Conservation (phyloP, 306 rosid genomes). For the Inga laurina region DNA sequence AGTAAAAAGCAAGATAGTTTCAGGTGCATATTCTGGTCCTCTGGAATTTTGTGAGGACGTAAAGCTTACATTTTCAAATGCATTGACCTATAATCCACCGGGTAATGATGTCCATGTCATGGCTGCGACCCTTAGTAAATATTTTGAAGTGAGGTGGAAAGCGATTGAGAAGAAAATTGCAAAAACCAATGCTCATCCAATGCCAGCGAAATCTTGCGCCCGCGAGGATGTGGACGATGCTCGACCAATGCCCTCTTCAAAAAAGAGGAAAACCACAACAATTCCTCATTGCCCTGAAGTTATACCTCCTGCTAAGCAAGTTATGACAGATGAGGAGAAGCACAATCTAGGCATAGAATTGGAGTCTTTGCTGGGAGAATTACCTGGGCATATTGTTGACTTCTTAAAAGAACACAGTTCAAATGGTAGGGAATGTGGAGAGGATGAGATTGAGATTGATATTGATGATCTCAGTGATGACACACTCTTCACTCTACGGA, state of each 20-base stretch:
- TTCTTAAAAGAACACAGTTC: constrained; percentile 75
- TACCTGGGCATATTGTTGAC: constrained; percentile 68
- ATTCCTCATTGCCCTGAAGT: constrained; percentile 51
- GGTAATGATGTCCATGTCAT: constrained; percentile 65
- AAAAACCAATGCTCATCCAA: constrained; percentile 41
- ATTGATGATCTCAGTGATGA: constrained; percentile 80
- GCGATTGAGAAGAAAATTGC: constrained; percentile 70
- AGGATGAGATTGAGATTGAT: constrained; percentile 84
- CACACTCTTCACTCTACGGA: constrained; percentile 60
- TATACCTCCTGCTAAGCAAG: constrained; percentile 50
- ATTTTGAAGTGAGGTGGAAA: constrained; percentile 81
- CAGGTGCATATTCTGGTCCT: constrained; percentile 57
- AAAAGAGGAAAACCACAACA: constrained; percentile 62
- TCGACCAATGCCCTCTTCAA: constrained; percentile 52
- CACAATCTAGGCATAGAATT: constrained; percentile 59
- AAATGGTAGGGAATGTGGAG: constrained; percentile 65
- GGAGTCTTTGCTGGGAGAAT: constrained; percentile 71
- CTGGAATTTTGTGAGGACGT: constrained; percentile 59
- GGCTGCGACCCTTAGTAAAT: constrained; percentile 72
- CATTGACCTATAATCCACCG: constrained; percentile 84
- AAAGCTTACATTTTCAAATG: constrained; percentile 74
- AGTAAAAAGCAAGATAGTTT: constrained; percentile 54
- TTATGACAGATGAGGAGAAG: constrained; percentile 70
- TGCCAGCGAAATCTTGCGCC: constrained; percentile 41
- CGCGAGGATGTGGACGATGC: constrained; percentile 42